Percentiles rank a stretch among this genome's conserved stretches.
Conservation (phyloP, 1,284 basidiomycete species). For the Papiliotrema laurentii region DNA sequence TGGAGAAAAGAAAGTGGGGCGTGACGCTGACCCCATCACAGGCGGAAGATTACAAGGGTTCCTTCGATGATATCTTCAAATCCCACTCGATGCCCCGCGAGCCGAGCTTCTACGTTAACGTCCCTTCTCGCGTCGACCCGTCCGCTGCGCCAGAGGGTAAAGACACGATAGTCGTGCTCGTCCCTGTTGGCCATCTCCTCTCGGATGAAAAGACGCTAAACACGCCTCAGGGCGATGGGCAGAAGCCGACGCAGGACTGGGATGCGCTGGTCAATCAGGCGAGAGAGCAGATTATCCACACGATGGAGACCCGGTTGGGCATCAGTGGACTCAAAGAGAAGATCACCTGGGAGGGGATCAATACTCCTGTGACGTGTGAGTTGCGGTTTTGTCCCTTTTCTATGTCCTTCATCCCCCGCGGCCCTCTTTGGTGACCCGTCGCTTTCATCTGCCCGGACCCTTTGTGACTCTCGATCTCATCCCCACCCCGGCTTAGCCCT, state of each 20-base stretch:
- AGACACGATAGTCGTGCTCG: constrained; percentile 40
- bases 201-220: constrained; percentile 5
- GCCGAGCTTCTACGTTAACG: constrained; percentile 56
- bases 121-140: constrained; percentile 53
- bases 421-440: too few species aligned
- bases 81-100: constrained; percentile 51
- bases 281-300: constrained; percentile 33
- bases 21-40: constrained; percentile 20
- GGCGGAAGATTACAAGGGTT: constrained; percentile 50
- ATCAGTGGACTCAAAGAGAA: constrained; percentile 28
- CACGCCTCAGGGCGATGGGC: constrained; percentile 2
- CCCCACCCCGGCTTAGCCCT: neutral
- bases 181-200: constrained; percentile 37
- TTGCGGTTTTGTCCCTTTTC: too few species aligned
- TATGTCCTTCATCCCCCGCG: too few species aligned
- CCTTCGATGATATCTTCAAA: constrained; percentile 55
- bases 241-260: constrained; percentile 32
- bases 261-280: constrained; percentile 31
- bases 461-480: neutral
- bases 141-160: constrained; percentile 42
- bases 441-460: too few species aligned
- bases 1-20: constrained; percentile 4
- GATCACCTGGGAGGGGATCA: constrained; percentile 42
- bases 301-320: constrained; percentile 30
- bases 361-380: constrained; percentile 43